phyloP scores from a whole-genome alignment of 768 basidiomycete genomes.

The Lyophyllum shimeji region DNA sequence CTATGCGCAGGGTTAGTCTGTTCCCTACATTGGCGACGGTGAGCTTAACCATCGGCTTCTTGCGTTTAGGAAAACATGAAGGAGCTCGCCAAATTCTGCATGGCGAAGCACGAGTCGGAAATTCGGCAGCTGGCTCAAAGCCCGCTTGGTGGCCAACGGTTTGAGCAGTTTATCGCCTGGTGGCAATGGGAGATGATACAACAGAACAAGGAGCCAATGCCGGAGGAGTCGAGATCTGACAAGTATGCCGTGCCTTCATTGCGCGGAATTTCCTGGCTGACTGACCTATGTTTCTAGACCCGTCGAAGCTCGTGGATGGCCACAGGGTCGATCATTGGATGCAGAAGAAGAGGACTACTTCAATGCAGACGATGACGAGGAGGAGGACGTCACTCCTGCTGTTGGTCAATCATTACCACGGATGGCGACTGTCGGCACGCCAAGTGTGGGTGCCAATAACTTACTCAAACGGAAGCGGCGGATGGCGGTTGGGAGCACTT shows the following conservation, averaged over 20 bases:
- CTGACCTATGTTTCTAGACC: conserved; percentile 28
- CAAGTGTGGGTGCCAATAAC: conserved; percentile 36
- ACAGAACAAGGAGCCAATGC: conserved; percentile 74
- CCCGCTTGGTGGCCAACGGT: conserved; percentile 63
- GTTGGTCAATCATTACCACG: conserved; percentile 38
- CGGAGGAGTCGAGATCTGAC: conserved; percentile 46
- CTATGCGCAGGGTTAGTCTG: conserved; percentile 75
- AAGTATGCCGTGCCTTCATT: conserved; percentile 37
- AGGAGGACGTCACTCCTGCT: conserved; percentile 49
- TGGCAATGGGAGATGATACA: conserved; percentile 76
- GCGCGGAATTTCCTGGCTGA: conserved; percentile 14
- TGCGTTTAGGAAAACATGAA: conserved; percentile 77
- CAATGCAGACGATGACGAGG: conserved; percentile 84
- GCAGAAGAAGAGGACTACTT: conserved; percentile 93
- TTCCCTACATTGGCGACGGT: not conserved
- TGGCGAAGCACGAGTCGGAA: conserved; percentile 69
- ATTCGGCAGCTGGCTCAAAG: conserved; percentile 64
- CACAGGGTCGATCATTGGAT: conserved; percentile 54
- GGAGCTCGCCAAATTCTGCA: conserved; percentile 78
- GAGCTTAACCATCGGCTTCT: not conserved
- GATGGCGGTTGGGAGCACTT: conserved; percentile 36
- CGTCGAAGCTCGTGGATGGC: conserved; percentile 40
- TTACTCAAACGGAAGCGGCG: conserved; percentile 62
- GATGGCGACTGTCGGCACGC: conserved; percentile 25
- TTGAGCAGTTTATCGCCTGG: conserved; percentile 59